Evolutionary conservation across 345 rosid species (phyloP), one percentile per base, ranked within the genome.

Genomic region (Anacardium occidentale): DNA sequence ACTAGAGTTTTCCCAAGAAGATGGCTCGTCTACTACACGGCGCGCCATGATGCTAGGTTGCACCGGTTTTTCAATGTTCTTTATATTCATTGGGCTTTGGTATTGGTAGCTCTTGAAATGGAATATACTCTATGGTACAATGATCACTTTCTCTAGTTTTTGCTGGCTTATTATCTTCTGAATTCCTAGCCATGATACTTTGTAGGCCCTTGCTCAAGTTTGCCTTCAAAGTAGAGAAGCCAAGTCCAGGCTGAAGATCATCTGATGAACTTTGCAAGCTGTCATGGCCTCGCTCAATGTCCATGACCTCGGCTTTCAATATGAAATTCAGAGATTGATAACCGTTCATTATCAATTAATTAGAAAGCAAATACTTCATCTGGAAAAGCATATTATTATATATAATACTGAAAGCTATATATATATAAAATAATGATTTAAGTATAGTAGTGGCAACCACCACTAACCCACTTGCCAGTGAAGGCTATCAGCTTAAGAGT

Each of bases 131-230:
- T 47, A 89, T 87, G 69, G 90, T 87, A 72, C 81, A 80, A 70
- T 89, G 87, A 66, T 89, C 91, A 13, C 91, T 87, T 9, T 87
- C 94, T 79, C 91, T 81, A 56, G 87, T 87, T 44, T 81, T 89
- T 0, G 88, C 61, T 1, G 86, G 72, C 79, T 83, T 83, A 57
- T 66, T 83, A 66, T 87, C 86, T 2, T 78, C 76, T 1, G 80
- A 57, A 22, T 55, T 68, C 68, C 88, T 78, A 2, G 89, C 86
- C 83, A 87, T 82, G 74, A 85, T 87, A 44, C 75, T 82, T 10
- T 89, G 91, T 9, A 89, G 62, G 58, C 87, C 87, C 84, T 89
- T 85, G 82, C 94, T 87, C 76, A 89, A 15, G 62, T 81, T 87
- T 6, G 91, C 90, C 76, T 84, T 89, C 57, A 85, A 75, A 0